Conservation (phyloP, 169 alveolate species). For the Cryptosporidium sp. region DNA sequence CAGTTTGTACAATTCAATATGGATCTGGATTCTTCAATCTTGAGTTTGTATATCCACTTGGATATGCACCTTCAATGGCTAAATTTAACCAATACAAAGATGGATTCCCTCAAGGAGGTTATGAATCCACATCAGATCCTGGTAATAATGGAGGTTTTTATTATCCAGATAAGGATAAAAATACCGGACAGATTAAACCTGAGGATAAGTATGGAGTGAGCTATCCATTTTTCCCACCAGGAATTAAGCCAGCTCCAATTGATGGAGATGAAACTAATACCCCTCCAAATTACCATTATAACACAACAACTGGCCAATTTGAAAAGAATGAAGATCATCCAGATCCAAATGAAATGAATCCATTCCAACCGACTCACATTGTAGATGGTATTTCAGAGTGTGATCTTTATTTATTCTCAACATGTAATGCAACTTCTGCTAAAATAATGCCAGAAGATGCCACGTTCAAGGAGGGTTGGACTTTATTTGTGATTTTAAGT, state of each 20-base stretch:
- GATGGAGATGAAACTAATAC: not conserved
- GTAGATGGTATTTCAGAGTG: not conserved
- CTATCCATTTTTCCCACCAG: not conserved
- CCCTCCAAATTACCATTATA: constrained; percentile 3
- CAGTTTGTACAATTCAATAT: no score
- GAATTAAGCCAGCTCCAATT: constrained; percentile 14
- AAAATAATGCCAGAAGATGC: constrained; percentile 3
- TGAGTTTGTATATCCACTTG: no score
- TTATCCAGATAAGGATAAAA: no score
- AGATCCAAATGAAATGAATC: not conserved
- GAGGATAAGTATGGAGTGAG: no score
- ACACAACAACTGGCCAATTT: constrained; percentile 12
- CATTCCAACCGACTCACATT: not conserved
- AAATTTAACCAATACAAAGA: no score
- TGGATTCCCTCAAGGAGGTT: no score
- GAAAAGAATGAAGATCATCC: not conserved
- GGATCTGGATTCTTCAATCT: no score
- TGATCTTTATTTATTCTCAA: not conserved
- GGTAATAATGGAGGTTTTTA: no score
- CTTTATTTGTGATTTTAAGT: constrained; percentile 3
- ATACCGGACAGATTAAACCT: no score
- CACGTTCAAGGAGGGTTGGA: not conserved
- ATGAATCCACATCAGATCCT: no score
- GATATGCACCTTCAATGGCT: no score
- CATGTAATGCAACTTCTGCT: not conserved